phyloP scores from a whole-genome alignment of 768 basidiomycete genomes.

The Lyophyllum shimeji region DNA sequence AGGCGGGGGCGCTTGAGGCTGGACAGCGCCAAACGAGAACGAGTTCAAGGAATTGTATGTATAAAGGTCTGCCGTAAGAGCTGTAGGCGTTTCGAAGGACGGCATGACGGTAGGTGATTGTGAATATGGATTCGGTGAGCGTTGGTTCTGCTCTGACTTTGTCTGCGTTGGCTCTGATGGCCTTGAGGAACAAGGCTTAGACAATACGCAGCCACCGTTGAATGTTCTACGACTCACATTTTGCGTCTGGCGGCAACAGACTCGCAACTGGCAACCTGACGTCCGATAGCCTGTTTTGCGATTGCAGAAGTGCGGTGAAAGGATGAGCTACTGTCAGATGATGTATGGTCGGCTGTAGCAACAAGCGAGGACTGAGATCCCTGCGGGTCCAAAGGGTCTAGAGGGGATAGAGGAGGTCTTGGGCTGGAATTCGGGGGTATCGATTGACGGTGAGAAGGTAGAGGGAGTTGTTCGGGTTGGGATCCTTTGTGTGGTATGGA shows the following conservation, averaged over 20 bases:
- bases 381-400: conserved; percentile 12
- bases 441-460: conserved; percentile 14
- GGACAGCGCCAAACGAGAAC: conserved; percentile 48
- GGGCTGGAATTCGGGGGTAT: conserved; percentile 12
- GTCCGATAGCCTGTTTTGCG: conserved; percentile 2
- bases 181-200: conserved; percentile 11
- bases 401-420: conserved; percentile 13
- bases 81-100: conserved; percentile 10
- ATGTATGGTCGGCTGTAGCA: conserved; percentile 8
- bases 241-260: background rate
- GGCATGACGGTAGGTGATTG: conserved; percentile 5
- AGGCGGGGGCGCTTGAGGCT: conserved; percentile 28
- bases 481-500: conserved; percentile 13
- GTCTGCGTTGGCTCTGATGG: conserved; percentile 8
- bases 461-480: conserved; percentile 14
- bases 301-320: conserved; percentile 4
- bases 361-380: conserved; percentile 12
- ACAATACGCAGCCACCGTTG: background rate
- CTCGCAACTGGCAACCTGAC: conserved; percentile 9
- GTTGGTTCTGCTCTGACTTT: conserved; percentile 9
- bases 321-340: conserved; percentile 5
- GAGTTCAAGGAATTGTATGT: conserved; percentile 43
- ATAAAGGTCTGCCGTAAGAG: conserved; percentile 29
- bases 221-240: conserved; percentile 5
- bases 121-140: conserved; percentile 1